Conservation (phyloP, 805 yeast species). For the Zygosaccharomyces pseudorouxii region DNA sequence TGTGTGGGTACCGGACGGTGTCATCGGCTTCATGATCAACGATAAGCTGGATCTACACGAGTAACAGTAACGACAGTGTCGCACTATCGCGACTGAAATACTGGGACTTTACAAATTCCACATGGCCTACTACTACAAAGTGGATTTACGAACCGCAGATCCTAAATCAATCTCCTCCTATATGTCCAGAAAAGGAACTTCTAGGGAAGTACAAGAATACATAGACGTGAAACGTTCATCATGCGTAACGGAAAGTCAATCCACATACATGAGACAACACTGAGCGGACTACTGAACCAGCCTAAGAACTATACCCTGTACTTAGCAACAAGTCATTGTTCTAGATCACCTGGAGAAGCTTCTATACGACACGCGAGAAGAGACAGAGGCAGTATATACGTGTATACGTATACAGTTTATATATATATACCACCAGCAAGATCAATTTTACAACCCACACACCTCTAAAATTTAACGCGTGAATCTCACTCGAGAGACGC, state of each 20-base stretch:
- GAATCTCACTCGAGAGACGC: not conserved
- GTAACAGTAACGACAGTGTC: too few relatives aligned
- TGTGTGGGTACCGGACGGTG: too few relatives aligned
- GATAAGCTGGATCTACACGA: too few relatives aligned
- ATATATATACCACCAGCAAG: too few relatives aligned
- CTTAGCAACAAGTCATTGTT: slow-evolving; percentile 13
- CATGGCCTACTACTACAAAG: slow-evolving; percentile 44
- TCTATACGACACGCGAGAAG: slow-evolving; percentile 12
- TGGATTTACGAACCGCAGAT: slow-evolving; percentile 41
- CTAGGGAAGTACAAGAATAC: slow-evolving; percentile 49
- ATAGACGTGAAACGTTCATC: slow-evolving; percentile 70
- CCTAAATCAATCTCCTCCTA: slow-evolving; percentile 27
- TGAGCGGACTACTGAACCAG: slow-evolving; percentile 44
- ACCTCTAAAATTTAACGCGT: not conserved
- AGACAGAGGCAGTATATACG: too few relatives aligned
- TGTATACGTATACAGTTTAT: too few relatives aligned
- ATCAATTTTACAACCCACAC: not conserved
- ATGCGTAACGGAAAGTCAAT: slow-evolving; percentile 43
- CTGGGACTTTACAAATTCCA: too few relatives aligned
- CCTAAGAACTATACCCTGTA: slow-evolving; percentile 34
- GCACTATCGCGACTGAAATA: too few relatives aligned
- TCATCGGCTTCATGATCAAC: too few relatives aligned
- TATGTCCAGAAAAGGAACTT: slow-evolving; percentile 38
- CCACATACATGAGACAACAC: slow-evolving; percentile 39
- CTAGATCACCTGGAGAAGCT: slow-evolving; percentile 27